Evolutionary conservation across 306 rosid genomes (phyloP).

Genomic region (Citrullus amarus): DNA sequence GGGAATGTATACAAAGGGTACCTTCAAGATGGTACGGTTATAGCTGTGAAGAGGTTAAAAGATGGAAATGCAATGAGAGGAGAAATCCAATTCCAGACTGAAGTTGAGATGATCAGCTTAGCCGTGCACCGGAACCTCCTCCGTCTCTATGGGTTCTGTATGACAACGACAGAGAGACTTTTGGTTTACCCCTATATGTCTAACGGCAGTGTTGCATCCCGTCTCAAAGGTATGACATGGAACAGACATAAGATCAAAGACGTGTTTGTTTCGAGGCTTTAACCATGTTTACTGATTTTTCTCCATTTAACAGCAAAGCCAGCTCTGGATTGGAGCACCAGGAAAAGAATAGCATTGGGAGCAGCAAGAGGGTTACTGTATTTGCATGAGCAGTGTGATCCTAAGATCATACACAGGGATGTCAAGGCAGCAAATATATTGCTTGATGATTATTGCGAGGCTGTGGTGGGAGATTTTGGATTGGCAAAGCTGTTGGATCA

Average conservation of each 20-base stretch:
- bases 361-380: conserved; percentile 84
- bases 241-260: neutral
- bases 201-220: conserved; percentile 86
- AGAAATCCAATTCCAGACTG: conserved; percentile 83
- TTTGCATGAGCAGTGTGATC: conserved; percentile 96
- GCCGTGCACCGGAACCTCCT: conserved; percentile 92
- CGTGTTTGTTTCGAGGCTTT: neutral
- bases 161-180: conserved; percentile 73
- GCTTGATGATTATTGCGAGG: conserved; percentile 84
- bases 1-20: conserved; percentile 93
- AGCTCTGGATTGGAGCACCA: conserved; percentile 67
- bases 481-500: conserved; percentile 88
- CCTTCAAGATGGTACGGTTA: conserved; percentile 60
- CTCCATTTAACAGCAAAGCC: conserved; percentile 57
- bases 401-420: conserved; percentile 93
- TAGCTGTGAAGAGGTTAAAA: conserved; percentile 86
- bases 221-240: conserved; percentile 62
- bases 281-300: neutral
- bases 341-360: conserved; percentile 87
- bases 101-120: conserved; percentile 94
- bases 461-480: conserved; percentile 97
- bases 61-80: conserved; percentile 84
- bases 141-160: conserved; percentile 78
- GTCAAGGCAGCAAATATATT: conserved; percentile 94
- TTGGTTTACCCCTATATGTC: conserved; percentile 96